Evolutionary conservation across 2,329 filamentous ascomycete species (phyloP).

Genomic region (Neofusicoccum sp.): DNA sequence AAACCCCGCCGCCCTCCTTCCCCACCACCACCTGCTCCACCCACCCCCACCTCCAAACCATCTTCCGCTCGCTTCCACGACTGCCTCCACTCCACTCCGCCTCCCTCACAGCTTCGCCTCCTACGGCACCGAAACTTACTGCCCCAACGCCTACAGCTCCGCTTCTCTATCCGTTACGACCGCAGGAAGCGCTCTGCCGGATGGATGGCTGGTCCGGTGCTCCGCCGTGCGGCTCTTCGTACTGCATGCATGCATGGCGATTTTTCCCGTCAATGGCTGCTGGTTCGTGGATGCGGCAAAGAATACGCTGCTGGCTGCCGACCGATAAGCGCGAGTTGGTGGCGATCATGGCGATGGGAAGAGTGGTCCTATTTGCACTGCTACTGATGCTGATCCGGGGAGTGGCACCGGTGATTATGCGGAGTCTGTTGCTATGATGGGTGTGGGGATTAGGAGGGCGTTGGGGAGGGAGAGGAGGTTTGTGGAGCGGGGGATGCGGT

Average conservation of each 20-base stretch:
- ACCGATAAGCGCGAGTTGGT: conserved; percentile 36
- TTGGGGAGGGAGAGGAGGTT: not conserved
- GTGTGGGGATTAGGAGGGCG: not conserved
- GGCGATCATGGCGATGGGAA: conserved; percentile 36
- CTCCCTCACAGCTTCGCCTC: conserved; percentile 36
- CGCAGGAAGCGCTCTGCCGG: conserved; percentile 43
- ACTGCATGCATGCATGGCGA: conserved; percentile 48
- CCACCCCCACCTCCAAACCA: conserved; percentile 40
- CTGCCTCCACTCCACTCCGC: conserved; percentile 41
- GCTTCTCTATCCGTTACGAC: conserved; percentile 50
- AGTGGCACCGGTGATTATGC: conserved; percentile 44
- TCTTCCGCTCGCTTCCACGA: conserved; percentile 47
- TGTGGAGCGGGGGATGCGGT: not conserved
- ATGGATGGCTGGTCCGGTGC: conserved; percentile 46
- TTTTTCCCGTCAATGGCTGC: conserved; percentile 50
- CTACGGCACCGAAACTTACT: conserved; percentile 35
- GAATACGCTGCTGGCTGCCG: conserved; percentile 43
- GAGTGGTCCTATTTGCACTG: conserved; percentile 32
- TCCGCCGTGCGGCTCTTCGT: conserved; percentile 44
- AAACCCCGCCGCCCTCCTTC: conserved; percentile 31
- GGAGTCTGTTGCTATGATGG: conserved; percentile 33
- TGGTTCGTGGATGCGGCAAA: conserved; percentile 44
- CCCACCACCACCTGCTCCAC: conserved; percentile 39
- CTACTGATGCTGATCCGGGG: conserved; percentile 43
- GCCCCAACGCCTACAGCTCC: conserved; percentile 47